phyloP scores from a whole-genome alignment of 495 filamentous ascomycete species.

The Penicilliopsis zonata region DNA sequence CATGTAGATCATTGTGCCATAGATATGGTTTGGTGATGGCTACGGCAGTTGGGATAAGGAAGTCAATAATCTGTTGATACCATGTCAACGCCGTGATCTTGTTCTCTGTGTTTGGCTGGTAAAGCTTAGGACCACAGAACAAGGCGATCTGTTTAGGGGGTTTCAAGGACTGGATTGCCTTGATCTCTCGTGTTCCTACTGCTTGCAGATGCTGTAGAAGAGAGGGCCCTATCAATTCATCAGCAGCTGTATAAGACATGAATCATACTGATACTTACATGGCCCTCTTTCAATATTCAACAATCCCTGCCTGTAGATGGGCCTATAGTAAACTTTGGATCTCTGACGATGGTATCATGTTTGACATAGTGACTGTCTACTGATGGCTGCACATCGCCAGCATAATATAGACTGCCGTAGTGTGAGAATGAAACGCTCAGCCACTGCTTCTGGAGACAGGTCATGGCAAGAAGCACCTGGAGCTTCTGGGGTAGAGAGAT shows the following conservation, averaged over 20 bases:
- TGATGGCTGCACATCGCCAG: conserved; percentile 9
- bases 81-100: conserved; percentile 17
- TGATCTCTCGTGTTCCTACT: conserved; percentile 15
- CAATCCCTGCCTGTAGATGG: conserved; percentile 19
- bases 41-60: conserved; percentile 14
- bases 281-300: conserved; percentile 17
- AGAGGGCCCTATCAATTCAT: conserved; percentile 11
- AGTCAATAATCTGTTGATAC: conserved; percentile 15
- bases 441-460: conserved; percentile 18
- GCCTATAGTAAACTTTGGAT: conserved; percentile 20
- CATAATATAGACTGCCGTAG: conserved; percentile 22
- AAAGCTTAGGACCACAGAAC: conserved; percentile 21
- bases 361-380: conserved; percentile 9
- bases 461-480: conserved; percentile 19
- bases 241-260: conserved; percentile 4
- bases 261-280: conserved; percentile 13
- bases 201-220: conserved; percentile 14
- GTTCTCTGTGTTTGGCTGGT: conserved; percentile 17
- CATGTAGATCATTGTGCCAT: conserved; percentile 30
- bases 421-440: conserved; percentile 17
- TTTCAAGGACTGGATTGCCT: conserved; percentile 13
- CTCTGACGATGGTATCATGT: conserved; percentile 11
- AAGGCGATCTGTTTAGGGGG: conserved; percentile 14
- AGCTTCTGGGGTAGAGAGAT: conserved; percentile 17
- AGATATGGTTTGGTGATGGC: conserved; percentile 16